Base-by-base conservation (phyloP, 306 rosid genomes). In the Ormosia semicastrata region DNA sequence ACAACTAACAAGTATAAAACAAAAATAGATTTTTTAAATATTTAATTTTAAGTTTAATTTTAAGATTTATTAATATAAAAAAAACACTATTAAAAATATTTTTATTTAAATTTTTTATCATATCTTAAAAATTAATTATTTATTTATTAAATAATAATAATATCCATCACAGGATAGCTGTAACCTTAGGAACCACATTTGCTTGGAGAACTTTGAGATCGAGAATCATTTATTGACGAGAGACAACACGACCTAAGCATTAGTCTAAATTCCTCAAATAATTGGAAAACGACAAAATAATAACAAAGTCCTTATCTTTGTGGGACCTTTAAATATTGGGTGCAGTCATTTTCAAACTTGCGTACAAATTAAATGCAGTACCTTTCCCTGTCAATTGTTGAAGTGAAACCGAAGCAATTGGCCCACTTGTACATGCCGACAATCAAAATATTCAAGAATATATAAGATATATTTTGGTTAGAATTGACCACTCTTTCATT, bases 281-380 rank as follows among this genome's bases (percentile, higher is more conserved):
- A 84, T 84, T 79, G 77, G 12, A 73, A 79, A 84, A 84, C 77
- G 39, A 84, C 84, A 84, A 84, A 47, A 36, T 2, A 84, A 84
- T 73, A 49, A 84, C 84, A 84, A 84, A 47, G 24, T 2, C 50
- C 73, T 40, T 17, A 47, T 66, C 73, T 79, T 37, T 36, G 78
- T 74, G 78, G 87, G 81, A 0, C 69, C 84, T 3, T 58, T 4
- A 12, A 81, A 81, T 81, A 74, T 66, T 81, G 30, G 14, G 13
- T 29, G 58, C 37, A 52, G 69, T 78, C 36, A 49, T 73, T 73
- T 66, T 79, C 77, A 36, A 47, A 34, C 33, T 11, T 78, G 84
- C 81, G 87, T 84, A 84, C 78, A 24, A 52, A 50, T 71, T 73
- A 71, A 53, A 41, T 34, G 80, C 13, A 75, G 66, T 72, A 72